Percentiles rank a stretch among this genome's conserved stretches.
These are phyloP conservation scores for Candida awuae DNA, from an alignment of 805 yeast species.

Conservation along the genomic window DNA sequence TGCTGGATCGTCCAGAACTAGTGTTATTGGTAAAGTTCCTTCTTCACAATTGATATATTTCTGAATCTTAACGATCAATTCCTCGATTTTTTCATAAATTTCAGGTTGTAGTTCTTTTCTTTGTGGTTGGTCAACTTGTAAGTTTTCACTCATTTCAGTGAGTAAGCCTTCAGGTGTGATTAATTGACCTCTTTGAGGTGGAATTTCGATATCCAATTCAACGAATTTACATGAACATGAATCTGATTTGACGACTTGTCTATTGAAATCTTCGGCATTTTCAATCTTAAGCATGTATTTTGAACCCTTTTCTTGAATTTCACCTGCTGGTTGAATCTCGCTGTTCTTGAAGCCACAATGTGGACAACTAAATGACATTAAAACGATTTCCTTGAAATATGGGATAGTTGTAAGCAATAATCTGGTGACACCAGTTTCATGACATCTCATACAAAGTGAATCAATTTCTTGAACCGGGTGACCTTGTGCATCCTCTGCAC, in stretches of 20 bases:
- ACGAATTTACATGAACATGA: slow-evolving; percentile 70
- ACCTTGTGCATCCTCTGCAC: slow-evolving; percentile 77
- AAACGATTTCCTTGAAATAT: slow-evolving; percentile 77
- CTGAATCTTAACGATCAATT: slow-evolving; percentile 53
- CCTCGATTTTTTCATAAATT: slow-evolving; percentile 64
- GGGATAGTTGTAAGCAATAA: slow-evolving; percentile 85
- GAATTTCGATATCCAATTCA: slow-evolving; percentile 88
- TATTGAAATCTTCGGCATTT: slow-evolving; percentile 61
- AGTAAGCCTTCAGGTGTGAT: slow-evolving; percentile 89
- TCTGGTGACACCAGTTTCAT: slow-evolving; percentile 74
- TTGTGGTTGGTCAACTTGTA: slow-evolving; percentile 70
- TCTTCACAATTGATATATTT: slow-evolving; percentile 58
- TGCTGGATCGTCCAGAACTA: slow-evolving; percentile 83
- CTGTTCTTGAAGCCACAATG: slow-evolving; percentile 89
- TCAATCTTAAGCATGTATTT: slow-evolving; percentile 66
- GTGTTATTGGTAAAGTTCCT: slow-evolving; percentile 65
- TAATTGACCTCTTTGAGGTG: slow-evolving; percentile 88
- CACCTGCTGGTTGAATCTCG: slow-evolving; percentile 94
- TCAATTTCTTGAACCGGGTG: slow-evolving; percentile 94
- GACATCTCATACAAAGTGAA: slow-evolving; percentile 94
- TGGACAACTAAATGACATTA: slow-evolving; percentile 94
- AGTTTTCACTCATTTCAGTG: slow-evolving; percentile 73
- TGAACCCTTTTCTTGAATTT: slow-evolving; percentile 82
- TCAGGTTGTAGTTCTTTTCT: slow-evolving; percentile 72
- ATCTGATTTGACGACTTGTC: slow-evolving; percentile 90